Conservation (phyloP, 257 asterid genomes). For the Primulina tabacum region DNA sequence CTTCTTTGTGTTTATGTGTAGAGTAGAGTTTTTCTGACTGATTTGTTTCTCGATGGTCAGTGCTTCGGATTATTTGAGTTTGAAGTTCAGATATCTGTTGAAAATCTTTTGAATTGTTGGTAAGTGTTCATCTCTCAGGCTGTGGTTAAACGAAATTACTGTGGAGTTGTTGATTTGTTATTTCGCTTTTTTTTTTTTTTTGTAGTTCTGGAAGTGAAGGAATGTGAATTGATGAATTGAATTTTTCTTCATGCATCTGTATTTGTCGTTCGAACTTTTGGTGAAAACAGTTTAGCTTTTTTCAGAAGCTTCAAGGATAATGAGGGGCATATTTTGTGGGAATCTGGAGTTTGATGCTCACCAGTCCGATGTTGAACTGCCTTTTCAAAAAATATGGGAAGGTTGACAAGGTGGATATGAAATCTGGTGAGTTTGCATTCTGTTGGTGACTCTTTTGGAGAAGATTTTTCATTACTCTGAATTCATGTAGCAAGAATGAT, state of each 20-base stretch:
- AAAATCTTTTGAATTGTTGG: conserved; percentile 10
- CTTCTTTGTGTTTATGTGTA: not conserved
- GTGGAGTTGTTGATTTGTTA: not conserved
- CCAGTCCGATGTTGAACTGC: conserved; percentile 75
- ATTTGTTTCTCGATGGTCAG: conserved; percentile 8
- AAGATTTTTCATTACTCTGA: not conserved
- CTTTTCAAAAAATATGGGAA: conserved; percentile 85
- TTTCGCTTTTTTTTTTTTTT: not conserved
- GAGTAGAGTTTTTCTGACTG: conserved; percentile 23
- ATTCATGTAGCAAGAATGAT: not conserved
- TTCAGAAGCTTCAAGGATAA: conserved; percentile 36
- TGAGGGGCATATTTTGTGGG: conserved; percentile 85
- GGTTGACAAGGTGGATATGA: conserved; percentile 91
- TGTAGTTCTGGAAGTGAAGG: not conserved
- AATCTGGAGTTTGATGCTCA: conserved; percentile 90
- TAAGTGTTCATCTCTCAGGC: conserved; percentile 9
- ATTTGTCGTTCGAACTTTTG: not conserved
- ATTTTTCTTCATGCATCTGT: not conserved
- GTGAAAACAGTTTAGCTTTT: conserved; percentile 6
- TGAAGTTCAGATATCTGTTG: conserved; percentile 13
- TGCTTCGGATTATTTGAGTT: conserved; percentile 21
- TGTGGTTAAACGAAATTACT: conserved; percentile 4
- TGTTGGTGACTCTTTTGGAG: not conserved
- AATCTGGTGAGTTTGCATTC: conserved; percentile 58
- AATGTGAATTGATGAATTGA: not conserved